These are phyloP conservation scores for Hura crepitans DNA, from an alignment of 441 rosid genomes.

Conservation along the genomic window DNA sequence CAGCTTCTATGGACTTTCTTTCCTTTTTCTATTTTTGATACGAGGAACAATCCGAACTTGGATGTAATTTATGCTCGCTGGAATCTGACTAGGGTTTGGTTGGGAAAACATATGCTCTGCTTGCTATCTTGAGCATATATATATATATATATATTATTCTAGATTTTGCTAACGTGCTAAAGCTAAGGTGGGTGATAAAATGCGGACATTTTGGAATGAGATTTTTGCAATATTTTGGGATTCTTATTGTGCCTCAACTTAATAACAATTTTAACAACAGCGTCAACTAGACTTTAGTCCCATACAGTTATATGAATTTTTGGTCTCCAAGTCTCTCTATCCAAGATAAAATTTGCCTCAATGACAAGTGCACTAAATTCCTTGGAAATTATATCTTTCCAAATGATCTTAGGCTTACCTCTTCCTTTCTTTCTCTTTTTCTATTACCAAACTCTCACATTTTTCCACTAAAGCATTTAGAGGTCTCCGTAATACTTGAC, in stretches of 20 bases:
- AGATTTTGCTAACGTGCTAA: neutral
- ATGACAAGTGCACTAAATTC: too few relatives aligned
- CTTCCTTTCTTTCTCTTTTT: too few relatives aligned
- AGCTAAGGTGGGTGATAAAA: neutral
- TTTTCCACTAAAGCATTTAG: too few relatives aligned
- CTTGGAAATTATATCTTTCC: too few relatives aligned
- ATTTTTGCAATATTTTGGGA: neutral
- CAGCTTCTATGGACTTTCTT: neutral
- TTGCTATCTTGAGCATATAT: neutral
- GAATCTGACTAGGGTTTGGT: conserved; percentile 1
- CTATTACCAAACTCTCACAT: too few relatives aligned
- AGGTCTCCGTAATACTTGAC: too few relatives aligned
- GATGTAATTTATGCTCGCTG: neutral
- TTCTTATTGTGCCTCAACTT: neutral
- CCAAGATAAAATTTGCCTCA: too few relatives aligned
- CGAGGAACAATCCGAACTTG: neutral
- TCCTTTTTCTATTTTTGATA: neutral
- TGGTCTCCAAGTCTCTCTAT: too few relatives aligned
- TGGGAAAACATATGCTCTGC: neutral
- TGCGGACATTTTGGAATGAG: neutral
- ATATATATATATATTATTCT: too few relatives aligned
- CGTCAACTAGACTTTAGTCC: neutral
- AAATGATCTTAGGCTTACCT: too few relatives aligned
- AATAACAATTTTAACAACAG: too few relatives aligned
- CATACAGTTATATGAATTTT: too few relatives aligned